Percentiles rank a stretch among this genome's conserved stretches.
These are phyloP conservation scores for Phytopythium cucurbitacearum DNA, from an alignment of 352 stramenopile species.

Conservation along the genomic window DNA sequence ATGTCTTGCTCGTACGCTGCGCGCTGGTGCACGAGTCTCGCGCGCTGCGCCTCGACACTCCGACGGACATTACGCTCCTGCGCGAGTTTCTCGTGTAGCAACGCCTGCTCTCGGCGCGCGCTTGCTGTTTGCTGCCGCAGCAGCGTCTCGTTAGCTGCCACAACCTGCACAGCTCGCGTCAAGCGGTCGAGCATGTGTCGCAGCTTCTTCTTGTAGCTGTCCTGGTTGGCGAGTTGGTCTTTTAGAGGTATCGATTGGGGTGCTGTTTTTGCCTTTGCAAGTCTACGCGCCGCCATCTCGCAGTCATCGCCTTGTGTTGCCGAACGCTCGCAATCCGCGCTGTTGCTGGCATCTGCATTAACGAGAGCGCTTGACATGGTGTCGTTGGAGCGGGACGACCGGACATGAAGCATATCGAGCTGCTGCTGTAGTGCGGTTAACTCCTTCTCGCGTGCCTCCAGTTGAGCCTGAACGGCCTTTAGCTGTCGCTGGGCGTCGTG, in stretches of 20 bases:
- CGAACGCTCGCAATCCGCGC: too few species aligned
- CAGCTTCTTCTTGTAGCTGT: constrained; percentile 57
- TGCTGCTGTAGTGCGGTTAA: constrained; percentile 32
- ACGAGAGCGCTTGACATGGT: too few species aligned
- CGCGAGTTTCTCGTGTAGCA: constrained; percentile 33
- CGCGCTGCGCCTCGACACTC: constrained; percentile 18
- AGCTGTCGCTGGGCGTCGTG: constrained; percentile 37
- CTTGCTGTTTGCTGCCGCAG: constrained; percentile 19
- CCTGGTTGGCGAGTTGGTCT: constrained; percentile 37
- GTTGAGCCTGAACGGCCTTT: constrained; percentile 31
- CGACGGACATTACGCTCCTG: constrained; percentile 32
- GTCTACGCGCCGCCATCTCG: too few species aligned
- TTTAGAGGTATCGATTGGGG: constrained; percentile 16
- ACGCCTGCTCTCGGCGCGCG: constrained; percentile 17
- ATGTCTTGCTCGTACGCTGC: constrained; percentile 22
- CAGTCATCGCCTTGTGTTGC: too few species aligned
- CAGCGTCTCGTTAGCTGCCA: constrained; percentile 31
- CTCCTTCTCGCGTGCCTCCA: constrained; percentile 29
- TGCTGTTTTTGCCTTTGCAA: not conserved
- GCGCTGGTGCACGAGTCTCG: constrained; percentile 19
- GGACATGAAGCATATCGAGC: constrained; percentile 20
- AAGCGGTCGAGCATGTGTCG: constrained; percentile 41
- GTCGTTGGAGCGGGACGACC: too few species aligned
- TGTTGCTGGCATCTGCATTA: too few species aligned
- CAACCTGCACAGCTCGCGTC: constrained; percentile 25